A percentile compares a stretch with the other conserved stretches of the same genome.
These are phyloP conservation scores for Geotrichum carabidarum DNA, from an alignment of 1,139 yeast genomes.

Conservation along the genomic window DNA sequence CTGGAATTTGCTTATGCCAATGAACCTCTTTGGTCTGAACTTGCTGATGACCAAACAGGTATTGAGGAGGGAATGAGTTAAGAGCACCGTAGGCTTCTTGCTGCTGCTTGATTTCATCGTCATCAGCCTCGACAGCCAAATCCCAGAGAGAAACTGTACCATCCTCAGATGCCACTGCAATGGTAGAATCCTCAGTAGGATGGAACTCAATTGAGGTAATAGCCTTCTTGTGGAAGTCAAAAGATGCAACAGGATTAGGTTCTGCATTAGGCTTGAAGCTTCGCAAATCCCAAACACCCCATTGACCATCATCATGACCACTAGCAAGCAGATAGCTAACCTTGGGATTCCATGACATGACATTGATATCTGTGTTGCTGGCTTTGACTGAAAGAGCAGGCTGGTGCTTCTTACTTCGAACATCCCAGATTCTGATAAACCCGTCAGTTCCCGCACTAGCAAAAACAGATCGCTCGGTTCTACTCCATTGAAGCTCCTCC, in stretches of 20 bases:
- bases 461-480: conserved; percentile 84
- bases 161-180: conserved; percentile 94
- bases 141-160: conserved; percentile 97
- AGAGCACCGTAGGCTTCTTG: conserved; percentile 65
- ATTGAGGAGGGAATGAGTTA: conserved; percentile 65
- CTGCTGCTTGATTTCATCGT: conserved; percentile 84
- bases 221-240: conserved; percentile 91
- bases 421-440: conserved; percentile 90
- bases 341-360: conserved; percentile 90
- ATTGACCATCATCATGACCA: conserved; percentile 95
- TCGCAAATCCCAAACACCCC: conserved; percentile 98
- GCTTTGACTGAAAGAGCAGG: conserved; percentile 87
- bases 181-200: conserved; percentile 90
- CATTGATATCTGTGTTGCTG: conserved; percentile 81
- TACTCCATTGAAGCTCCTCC: conserved; percentile 97
- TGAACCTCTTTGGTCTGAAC: conserved; percentile 94
- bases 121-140: conserved; percentile 93
- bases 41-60: conserved; percentile 97
- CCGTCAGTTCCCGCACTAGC: conserved; percentile 95
- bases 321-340: conserved; percentile 83
- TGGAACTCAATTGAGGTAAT: conserved; percentile 91
- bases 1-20: conserved; percentile 97
- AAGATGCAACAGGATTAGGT: conserved; percentile 68
- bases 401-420: conserved; percentile 83
- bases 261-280: conserved; percentile 51